Base-by-base conservation (phyloP, 2,329 filamentous ascomycete genomes). In the Intubia oerlemansii region DNA sequence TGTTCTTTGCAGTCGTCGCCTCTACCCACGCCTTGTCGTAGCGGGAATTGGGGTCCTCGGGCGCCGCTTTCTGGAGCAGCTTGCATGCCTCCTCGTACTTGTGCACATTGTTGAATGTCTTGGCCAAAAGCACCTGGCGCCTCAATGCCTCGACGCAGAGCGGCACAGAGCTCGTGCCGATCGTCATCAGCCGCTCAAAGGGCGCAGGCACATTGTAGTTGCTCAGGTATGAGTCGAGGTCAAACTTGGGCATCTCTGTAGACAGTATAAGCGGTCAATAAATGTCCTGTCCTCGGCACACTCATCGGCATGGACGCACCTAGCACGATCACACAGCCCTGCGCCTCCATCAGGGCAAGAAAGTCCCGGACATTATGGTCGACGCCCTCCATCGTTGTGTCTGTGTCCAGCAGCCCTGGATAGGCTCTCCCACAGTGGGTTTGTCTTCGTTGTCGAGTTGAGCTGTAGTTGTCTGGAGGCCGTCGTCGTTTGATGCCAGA, bases 141-240 rank as follows among this genome's bases (percentile, higher is more conserved):
- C 77, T 81, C 27, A 93, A 62, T 13, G 84, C 82, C 39, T 93
- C 85, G 35, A 72, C 50, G 32, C 73, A 68, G 18, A 98, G 65
- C 20, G 73, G 63, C 2, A 75, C 67, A 7, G 78, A 93, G 41
- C 66, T 72, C 27, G 62, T 66, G 42, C 81, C 85, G 44, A 98
- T 88, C 38, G 81, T 63, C 32, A 77, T 57, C 25, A 95, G 67
- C 33, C 88, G 76, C 29, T 84, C 70, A 48, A 77, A 75, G 7
- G 6, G 5, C 4, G 13, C 8, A 19, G 54, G 25, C 52, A 84
- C 84, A 81, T 46, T 62, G 51, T 95, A 98, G 45, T 93, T 91
- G 39, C 74, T 63, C 28, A 92, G 76, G 50, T 93, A 95, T 21
- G 76, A 67, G 35, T 93, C 81, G 24, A 98, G 64, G 42, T 95